A percentile compares a stretch with the other conserved stretches of the same genome.
Evolutionary conservation across 345 rosid species (phyloP).

Genomic region (Bruguiera parviflora): DNA sequence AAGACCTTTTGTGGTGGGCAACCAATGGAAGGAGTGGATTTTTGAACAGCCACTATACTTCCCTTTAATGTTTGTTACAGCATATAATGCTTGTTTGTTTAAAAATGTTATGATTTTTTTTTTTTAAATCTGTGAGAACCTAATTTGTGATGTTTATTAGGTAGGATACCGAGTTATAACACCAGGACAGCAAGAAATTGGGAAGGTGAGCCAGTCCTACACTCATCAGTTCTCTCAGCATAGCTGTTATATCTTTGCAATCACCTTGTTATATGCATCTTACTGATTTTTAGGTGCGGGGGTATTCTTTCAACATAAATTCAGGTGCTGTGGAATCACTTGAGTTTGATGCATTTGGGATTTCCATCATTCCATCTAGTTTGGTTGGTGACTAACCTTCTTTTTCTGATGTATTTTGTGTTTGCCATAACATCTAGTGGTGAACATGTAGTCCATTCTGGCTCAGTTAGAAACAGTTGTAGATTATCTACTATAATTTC

Average conservation of each 20-base stretch:
- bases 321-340: constrained; percentile 76
- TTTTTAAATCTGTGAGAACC: constrained; percentile 14
- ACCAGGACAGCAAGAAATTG: constrained; percentile 51
- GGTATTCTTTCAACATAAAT: constrained; percentile 70
- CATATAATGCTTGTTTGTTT: neutral
- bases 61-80: neutral
- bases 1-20: neutral
- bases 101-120: neutral
- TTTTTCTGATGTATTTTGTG: constrained; percentile 1
- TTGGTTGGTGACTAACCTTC: constrained; percentile 47
- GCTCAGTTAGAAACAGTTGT: neutral
- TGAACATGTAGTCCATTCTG: neutral
- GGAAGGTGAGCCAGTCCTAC: constrained; percentile 51
- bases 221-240: constrained; percentile 3
- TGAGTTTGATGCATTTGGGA: constrained; percentile 85
- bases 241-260: neutral
- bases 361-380: constrained; percentile 83
- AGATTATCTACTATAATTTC: neutral
- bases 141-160: constrained; percentile 42
- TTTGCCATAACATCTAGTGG: neutral
- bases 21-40: neutral
- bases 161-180: constrained; percentile 86
- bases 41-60: neutral
- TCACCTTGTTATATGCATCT: neutral
- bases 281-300: constrained; percentile 54